phyloP scores from a whole-genome alignment of 1,284 basidiomycete species.

The Cutaneotrichosporon mucoides region DNA sequence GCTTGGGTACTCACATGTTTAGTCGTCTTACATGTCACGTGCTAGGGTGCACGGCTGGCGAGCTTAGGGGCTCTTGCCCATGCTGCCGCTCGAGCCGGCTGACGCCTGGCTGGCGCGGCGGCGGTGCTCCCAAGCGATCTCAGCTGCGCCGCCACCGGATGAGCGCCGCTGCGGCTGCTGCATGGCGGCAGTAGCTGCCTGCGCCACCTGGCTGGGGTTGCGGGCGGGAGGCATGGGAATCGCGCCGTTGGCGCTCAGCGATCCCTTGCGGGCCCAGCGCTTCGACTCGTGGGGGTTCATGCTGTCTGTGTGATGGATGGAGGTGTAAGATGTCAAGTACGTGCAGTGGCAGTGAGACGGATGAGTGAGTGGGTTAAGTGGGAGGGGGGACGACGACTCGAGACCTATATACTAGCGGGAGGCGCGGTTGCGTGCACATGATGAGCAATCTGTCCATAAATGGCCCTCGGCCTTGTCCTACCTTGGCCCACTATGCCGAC shows the following conservation, averaged over 20 bases:
- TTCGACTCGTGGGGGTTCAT: conserved; percentile 4
- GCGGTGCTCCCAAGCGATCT: conserved; percentile 1
- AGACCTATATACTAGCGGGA: no score
- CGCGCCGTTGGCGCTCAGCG: not conserved
- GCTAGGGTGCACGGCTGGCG: not conserved
- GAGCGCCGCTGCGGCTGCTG: not conserved
- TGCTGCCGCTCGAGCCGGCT: not conserved
- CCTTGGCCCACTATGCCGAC: no score
- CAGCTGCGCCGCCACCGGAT: not conserved
- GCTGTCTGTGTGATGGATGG: not conserved
- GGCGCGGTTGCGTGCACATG: no score
- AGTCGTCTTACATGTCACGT: not conserved
- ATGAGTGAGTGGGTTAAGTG: no score
- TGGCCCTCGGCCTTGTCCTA: no score
- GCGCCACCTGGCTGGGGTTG: not conserved
- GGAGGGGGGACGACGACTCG: no score
- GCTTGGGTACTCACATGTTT: no score
- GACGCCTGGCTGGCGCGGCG: conserved; percentile 1
- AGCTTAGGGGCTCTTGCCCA: conserved; percentile 1
- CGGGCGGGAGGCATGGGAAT: conserved; percentile 2
- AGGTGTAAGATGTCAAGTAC: no score
- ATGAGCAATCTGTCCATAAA: no score
- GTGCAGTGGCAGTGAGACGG: no score
- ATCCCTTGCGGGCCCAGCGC: not conserved
- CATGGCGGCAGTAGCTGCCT: not conserved